A percentile compares a stretch with the other conserved stretches of the same genome.
Conservation (phyloP, 306 rosid species). For the Erythrophleum fordii region DNA sequence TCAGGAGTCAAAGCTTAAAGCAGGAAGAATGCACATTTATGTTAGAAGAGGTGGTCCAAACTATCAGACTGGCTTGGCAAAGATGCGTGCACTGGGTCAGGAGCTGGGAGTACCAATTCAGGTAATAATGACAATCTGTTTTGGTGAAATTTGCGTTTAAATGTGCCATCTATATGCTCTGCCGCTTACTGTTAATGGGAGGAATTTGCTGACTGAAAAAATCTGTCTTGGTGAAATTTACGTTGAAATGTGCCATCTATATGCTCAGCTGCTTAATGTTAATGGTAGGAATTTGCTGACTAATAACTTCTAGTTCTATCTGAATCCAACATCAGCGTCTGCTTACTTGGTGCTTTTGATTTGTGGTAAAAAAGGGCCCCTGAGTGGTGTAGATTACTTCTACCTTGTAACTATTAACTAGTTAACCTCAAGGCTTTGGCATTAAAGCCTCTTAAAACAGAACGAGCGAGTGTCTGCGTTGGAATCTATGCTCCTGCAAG, state of each 20-base stretch:
- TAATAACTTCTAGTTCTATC: neutral
- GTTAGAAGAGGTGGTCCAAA: conserved; percentile 96
- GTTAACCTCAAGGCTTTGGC: conserved; percentile 2
- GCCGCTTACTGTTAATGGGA: neutral
- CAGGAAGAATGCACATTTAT: conserved; percentile 75
- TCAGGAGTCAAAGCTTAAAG: conserved; percentile 82
- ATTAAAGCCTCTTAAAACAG: conserved; percentile 14
- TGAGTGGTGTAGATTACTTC: neutral
- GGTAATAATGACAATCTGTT: conserved; percentile 49
- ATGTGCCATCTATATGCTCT: neutral
- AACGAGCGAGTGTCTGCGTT: neutral
- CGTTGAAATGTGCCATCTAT: neutral
- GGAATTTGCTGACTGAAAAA: neutral
- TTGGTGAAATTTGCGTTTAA: conserved; percentile 10
- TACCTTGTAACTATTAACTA: neutral
- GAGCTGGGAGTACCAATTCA: conserved; percentile 84
- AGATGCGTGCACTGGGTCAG: conserved; percentile 79
- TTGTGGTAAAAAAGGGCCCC: neutral
- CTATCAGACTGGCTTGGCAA: conserved; percentile 78
- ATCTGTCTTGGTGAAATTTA: conserved; percentile 12
- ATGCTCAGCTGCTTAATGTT: conserved; percentile 6
- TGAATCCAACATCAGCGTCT: conserved; percentile 13
- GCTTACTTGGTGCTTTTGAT: neutral
- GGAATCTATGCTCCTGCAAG: neutral
- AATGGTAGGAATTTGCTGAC: neutral